phyloP scores from a whole-genome alignment of 306 rosid species.

The Cucurbita moschata region DNA sequence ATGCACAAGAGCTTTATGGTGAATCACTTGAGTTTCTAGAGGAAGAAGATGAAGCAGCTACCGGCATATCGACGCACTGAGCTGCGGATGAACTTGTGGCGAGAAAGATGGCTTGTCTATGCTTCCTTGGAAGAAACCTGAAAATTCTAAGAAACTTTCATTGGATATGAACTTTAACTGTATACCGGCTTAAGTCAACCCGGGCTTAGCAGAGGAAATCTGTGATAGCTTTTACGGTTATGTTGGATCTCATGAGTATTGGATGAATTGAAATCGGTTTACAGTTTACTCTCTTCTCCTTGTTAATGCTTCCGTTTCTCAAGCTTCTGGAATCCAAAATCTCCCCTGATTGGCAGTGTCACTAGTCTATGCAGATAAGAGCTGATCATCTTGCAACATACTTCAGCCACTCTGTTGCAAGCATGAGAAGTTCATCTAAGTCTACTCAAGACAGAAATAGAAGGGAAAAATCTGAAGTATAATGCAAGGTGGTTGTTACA shows the following conservation, averaged over 20 bases:
- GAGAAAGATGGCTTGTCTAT: not conserved
- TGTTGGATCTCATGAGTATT: not conserved
- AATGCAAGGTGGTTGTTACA: not conserved
- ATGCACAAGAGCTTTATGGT: conserved; percentile 25
- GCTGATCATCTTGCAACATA: not conserved
- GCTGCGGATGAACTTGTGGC: not conserved
- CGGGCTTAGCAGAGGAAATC: not conserved
- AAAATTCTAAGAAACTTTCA: not conserved
- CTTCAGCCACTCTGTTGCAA: not conserved
- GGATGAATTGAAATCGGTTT: not conserved
- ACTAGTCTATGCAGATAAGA: not conserved
- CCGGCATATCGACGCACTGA: not conserved
- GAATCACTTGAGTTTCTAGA: conserved; percentile 29
- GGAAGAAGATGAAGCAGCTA: conserved; percentile 17
- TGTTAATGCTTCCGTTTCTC: not conserved
- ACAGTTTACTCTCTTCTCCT: not conserved
- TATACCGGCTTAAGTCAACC: not conserved
- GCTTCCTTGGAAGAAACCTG: not conserved
- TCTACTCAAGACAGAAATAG: not conserved
- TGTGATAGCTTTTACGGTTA: not conserved
- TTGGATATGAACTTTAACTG: not conserved
- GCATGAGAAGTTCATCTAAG: not conserved
- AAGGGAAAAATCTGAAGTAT: not conserved
- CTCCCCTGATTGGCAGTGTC: not conserved
- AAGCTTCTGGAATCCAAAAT: not conserved